Evolutionary conservation across 257 asterid genomes (phyloP), one percentile per base, ranked within the genome.

Genomic region (Gardenia jasminoides): DNA sequence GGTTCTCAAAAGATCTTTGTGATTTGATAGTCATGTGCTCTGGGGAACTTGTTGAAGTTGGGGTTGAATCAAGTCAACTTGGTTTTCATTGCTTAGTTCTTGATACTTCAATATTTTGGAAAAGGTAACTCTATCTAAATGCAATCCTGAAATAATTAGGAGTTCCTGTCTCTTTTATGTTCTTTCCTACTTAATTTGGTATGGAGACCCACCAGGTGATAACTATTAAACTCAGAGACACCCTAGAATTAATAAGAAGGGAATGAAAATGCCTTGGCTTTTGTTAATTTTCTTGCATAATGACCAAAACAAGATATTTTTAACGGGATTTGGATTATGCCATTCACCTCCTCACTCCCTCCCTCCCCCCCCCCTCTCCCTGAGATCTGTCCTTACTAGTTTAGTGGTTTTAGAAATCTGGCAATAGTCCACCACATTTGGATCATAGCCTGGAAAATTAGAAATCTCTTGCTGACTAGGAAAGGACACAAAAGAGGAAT

Each of bases 11-110:
- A 82, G 98, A 95, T 83, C 88, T 92, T 76, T 86, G 93, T 82
- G 84, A 84, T 83, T 84, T 87, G 80, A 84, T 85, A 77, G 97
- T 91, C 86, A 73, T 93, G 83, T 96, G 97, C 89, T 86, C 92
- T 77, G 98, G 97, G 79, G 79, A 87, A 77, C 85, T 92, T 71
- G 66, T 81, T 70, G 89, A 82, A 84, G 77, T 68, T 80, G 87
- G 80, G 36, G 46, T 72, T 67, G 85, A 84, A 82, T 87, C 84
- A 85, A 85, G 86, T 66, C 81, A 78, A 83, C 88, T 86, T 69
- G 97, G 96, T 82, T 72, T 86, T 67, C 93, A 92, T 80, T 86
- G 96, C 84, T 82, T 93, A 78, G 92, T 91, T 79, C 94, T 96
- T 66, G 92, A 93, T 86, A 89, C 94, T 87, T 81, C 96, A 81